Conservation (phyloP, 2,329 filamentous ascomycete species). For the Pestalotiopsis sp. region DNA sequence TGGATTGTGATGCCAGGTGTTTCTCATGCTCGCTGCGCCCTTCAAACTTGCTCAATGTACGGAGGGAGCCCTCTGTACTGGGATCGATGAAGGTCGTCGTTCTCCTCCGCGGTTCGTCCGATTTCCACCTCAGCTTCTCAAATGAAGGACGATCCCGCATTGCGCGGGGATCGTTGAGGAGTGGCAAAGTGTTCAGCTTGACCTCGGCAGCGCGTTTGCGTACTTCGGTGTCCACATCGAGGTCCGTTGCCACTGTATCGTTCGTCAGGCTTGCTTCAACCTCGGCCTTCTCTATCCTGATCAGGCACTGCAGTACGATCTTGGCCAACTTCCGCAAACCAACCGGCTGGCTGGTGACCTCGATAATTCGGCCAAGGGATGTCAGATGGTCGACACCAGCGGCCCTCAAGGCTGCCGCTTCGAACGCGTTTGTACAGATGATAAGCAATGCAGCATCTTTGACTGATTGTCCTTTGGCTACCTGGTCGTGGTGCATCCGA, state of each 20-base stretch:
- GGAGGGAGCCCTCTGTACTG: background rate
- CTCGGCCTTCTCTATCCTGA: conserved; percentile 16
- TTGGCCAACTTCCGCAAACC: conserved; percentile 24
- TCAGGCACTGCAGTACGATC: conserved; percentile 21
- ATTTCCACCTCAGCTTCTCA: conserved; percentile 21
- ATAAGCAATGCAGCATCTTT: conserved; percentile 22
- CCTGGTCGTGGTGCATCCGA: conserved; percentile 16
- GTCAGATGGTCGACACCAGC: conserved; percentile 21
- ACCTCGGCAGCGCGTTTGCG: background rate
- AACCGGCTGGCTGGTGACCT: conserved; percentile 25
- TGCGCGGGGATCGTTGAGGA: conserved; percentile 16
- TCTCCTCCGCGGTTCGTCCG: conserved; percentile 13
- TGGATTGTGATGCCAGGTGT: background rate
- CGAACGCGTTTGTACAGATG: conserved; percentile 25
- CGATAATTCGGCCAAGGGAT: conserved; percentile 22
- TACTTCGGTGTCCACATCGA: background rate
- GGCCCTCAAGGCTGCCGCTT: conserved; percentile 23
- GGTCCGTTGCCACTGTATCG: background rate
- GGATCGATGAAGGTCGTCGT: background rate
- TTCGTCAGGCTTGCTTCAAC: background rate
- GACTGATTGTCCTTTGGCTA: conserved; percentile 12
- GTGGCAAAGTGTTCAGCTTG: conserved; percentile 15
- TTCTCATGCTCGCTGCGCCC: too few species aligned
- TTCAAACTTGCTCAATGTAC: background rate
- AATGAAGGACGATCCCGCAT: conserved; percentile 19